Evolutionary conservation across 345 rosid species (phyloP).

Genomic region (Linum tenue): DNA sequence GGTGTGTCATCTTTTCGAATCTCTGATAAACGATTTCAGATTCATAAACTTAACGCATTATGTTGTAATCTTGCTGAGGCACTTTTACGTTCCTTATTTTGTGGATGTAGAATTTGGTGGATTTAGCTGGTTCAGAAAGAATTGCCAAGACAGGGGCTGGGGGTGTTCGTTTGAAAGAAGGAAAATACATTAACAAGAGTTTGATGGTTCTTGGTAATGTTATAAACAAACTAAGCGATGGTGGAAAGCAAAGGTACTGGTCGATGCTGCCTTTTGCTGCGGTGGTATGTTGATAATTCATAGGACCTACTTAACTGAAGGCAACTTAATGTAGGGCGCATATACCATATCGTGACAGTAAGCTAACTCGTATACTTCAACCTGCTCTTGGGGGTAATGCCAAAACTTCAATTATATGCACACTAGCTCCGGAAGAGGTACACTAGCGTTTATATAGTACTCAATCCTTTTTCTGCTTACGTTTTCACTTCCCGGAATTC

Average conservation of each 20-base stretch:
- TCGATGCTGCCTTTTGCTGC: constrained; percentile 1
- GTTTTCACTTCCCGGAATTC: neutral
- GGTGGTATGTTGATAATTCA: neutral
- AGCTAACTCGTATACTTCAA: constrained; percentile 94
- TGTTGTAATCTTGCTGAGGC: too few relatives aligned
- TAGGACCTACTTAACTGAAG: constrained; percentile 7
- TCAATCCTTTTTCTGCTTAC: neutral
- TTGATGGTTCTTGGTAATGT: constrained; percentile 95
- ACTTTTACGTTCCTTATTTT: neutral
- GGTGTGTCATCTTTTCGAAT: constrained; percentile 37
- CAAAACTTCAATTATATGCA: constrained; percentile 93
- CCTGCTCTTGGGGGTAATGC: constrained; percentile 98
- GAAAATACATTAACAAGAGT: constrained; percentile 91
- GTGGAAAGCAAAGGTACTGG: constrained; percentile 65
- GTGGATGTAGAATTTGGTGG: constrained; percentile 64
- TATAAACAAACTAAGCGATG: constrained; percentile 83
- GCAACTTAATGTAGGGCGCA: constrained; percentile 51
- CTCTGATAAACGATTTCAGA: neutral
- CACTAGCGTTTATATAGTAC: neutral
- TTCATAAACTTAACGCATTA: neutral
- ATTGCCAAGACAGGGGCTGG: constrained; percentile 94
- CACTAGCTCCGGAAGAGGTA: constrained; percentile 98
- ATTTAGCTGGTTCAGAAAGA: constrained; percentile 90
- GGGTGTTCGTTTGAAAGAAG: constrained; percentile 88
- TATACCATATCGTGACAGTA: constrained; percentile 97